These are phyloP conservation scores for Plasmodium chabaudi DNA, from an alignment of 169 alveolate species.

Conservation along the genomic window DNA sequence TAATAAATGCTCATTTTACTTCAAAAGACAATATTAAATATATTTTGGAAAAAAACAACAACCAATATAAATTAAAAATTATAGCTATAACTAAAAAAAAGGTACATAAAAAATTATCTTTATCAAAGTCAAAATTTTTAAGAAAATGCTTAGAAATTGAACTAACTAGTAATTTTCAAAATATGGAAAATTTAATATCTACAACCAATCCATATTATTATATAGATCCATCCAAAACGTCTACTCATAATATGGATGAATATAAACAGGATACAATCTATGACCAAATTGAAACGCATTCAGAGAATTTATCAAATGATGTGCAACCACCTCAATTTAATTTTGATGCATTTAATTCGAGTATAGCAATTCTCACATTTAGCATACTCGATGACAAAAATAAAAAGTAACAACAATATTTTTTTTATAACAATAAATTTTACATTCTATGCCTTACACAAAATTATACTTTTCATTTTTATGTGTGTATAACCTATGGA, in stretches of 20 bases:
- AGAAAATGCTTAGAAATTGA: constrained; percentile 76
- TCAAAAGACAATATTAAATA: constrained; percentile 61
- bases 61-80: constrained; percentile 60
- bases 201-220: not conserved
- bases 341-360: constrained; percentile 15
- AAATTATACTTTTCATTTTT: not conserved
- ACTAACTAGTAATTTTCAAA: constrained; percentile 25
- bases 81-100: constrained; percentile 69
- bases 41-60: constrained; percentile 51
- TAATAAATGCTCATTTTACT: constrained; percentile 44
- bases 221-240: not conserved
- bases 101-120: constrained; percentile 59
- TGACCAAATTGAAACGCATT: constrained; percentile 30
- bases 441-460: not conserved
- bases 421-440: not conserved
- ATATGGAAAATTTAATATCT: not conserved
- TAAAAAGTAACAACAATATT: constrained; percentile 22
- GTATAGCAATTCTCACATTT: constrained; percentile 40
- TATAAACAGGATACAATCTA: constrained; percentile 24
- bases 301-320: constrained; percentile 29
- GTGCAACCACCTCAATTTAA: not conserved
- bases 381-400: constrained; percentile 74
- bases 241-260: not conserved
- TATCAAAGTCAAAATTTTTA: constrained; percentile 52
- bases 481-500: too few relatives aligned